Evolutionary conservation across 2,329 filamentous ascomycete genomes (phyloP).

Genomic region (Aspergillus pseudoglaucus): DNA sequence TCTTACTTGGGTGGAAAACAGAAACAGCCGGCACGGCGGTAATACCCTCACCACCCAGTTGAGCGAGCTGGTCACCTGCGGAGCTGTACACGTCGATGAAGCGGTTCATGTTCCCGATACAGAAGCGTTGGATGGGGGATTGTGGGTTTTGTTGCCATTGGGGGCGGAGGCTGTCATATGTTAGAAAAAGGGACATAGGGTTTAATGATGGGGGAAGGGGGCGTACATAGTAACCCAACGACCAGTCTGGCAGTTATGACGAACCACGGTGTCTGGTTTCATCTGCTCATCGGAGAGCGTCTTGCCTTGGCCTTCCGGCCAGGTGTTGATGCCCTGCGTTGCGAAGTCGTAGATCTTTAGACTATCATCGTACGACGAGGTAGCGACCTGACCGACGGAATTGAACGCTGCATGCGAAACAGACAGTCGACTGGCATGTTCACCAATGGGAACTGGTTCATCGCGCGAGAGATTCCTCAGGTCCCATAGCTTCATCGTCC

Average conservation of each 20-base stretch:
- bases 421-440: constrained; percentile 74
- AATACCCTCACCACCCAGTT: constrained; percentile 82
- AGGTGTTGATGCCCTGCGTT: constrained; percentile 49
- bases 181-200: background rate
- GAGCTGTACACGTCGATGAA: constrained; percentile 87
- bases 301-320: constrained; percentile 48
- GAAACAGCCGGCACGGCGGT: constrained; percentile 91
- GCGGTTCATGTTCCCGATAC: constrained; percentile 94
- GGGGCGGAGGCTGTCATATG: constrained; percentile 55
- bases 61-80: constrained; percentile 78
- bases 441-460: constrained; percentile 65
- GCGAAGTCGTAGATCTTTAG: constrained; percentile 84
- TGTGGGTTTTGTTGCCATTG: constrained; percentile 81
- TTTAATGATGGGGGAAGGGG: too few relatives aligned
- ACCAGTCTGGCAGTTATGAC: constrained; percentile 93
- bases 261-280: constrained; percentile 61
- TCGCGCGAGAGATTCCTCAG: constrained; percentile 63
- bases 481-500: constrained; percentile 90
- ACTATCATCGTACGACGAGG: constrained; percentile 89
- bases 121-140: constrained; percentile 78
- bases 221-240: constrained; percentile 78
- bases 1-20: constrained; percentile 75
- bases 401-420: constrained; percentile 94
- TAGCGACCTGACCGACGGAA: constrained; percentile 75
- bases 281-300: constrained; percentile 57